Evolutionary conservation across 768 basidiomycete genomes (phyloP).

Genomic region (Chalciporus sphaerocephalus): DNA sequence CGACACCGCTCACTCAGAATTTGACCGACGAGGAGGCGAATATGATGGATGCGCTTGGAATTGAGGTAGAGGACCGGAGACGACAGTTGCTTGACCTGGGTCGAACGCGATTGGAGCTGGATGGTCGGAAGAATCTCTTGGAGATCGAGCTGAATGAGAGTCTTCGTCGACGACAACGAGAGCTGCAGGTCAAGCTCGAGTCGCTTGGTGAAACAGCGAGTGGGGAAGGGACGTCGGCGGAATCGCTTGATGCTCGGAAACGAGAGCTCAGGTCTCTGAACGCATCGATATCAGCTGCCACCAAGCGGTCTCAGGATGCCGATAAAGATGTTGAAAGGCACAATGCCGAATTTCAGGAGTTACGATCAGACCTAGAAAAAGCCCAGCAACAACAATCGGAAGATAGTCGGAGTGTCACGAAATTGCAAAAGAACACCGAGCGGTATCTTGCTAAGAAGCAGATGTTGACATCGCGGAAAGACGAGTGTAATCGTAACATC

Average conservation of each 20-base stretch:
- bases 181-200: conserved; percentile 73
- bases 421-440: conserved; percentile 93
- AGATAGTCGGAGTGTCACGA: conserved; percentile 80
- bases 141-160: conserved; percentile 94
- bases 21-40: conserved; percentile 70
- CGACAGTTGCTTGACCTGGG: conserved; percentile 66
- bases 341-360: conserved; percentile 59
- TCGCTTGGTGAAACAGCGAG: conserved; percentile 58
- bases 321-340: conserved; percentile 71
- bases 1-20: conserved; percentile 68
- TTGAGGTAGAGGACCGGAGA: conserved; percentile 72
- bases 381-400: conserved; percentile 81
- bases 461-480: conserved; percentile 77
- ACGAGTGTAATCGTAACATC: conserved; percentile 93
- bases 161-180: conserved; percentile 73
- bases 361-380: conserved; percentile 62
- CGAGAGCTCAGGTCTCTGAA: conserved; percentile 69
- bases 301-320: conserved; percentile 59
- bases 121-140: conserved; percentile 70
- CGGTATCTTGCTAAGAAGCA: conserved; percentile 90
- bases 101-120: conserved; percentile 63
- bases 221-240: conserved; percentile 53
- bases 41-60: conserved; percentile 61
- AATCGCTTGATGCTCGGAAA: conserved; percentile 62
- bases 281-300: conserved; percentile 58